Conservation (phyloP, 2,329 filamentous ascomycete genomes). For the Monilinia polystroma region DNA sequence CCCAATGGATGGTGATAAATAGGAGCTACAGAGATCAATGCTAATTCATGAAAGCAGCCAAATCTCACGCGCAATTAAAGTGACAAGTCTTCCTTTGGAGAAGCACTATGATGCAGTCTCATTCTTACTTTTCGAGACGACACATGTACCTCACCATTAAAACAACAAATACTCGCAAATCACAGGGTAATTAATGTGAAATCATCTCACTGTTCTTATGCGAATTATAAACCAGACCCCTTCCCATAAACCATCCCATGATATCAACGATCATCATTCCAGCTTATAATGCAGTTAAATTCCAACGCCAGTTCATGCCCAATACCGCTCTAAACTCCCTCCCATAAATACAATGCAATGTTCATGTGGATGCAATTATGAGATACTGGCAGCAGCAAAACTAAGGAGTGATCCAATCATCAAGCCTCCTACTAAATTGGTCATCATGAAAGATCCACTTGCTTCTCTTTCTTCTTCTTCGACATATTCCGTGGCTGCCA, state of each 20-base stretch:
- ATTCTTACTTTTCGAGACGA: background rate
- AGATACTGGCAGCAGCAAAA: slow-evolving; percentile 61
- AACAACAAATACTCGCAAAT: background rate
- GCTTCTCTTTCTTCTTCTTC: slow-evolving; percentile 81
- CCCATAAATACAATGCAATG: slow-evolving; percentile 9
- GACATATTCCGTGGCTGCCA: slow-evolving; percentile 80
- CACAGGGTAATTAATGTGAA: background rate
- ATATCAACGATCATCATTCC: slow-evolving; percentile 1
- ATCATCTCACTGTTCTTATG: slow-evolving; percentile 8
- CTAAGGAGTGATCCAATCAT: slow-evolving; percentile 84
- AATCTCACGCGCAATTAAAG: no score
- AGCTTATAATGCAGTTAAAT: background rate
- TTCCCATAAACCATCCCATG: background rate
- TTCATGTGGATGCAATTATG: slow-evolving; percentile 8
- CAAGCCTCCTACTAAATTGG: slow-evolving; percentile 83
- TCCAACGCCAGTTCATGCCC: slow-evolving; percentile 13
- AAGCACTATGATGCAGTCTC: background rate
- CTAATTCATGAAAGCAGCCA: no score
- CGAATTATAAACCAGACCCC: slow-evolving; percentile 1
- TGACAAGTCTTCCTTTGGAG: background rate
- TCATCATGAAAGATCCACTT: slow-evolving; percentile 88
- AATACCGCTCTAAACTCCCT: slow-evolving; percentile 14
- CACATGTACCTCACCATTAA: background rate
- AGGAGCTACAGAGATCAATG: no score
- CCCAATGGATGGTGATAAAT: no score